Base-by-base conservation (phyloP, 1,284 basidiomycete species). In the Coniferiporia sulphurascens region DNA sequence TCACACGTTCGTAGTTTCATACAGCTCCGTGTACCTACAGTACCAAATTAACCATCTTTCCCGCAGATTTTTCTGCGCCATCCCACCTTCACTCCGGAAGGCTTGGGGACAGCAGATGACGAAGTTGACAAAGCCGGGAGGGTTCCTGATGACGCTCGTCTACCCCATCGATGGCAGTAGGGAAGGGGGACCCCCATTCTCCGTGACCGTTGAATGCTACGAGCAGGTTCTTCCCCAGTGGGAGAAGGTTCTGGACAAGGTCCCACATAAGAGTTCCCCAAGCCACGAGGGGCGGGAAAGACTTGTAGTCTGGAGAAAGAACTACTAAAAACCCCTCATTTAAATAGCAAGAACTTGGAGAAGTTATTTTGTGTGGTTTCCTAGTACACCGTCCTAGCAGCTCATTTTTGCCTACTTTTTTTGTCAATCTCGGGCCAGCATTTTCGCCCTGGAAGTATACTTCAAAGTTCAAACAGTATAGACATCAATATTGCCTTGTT, bases 21-120 rank as follows among this genome's bases (percentile, higher is more conserved):
- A 10, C 8, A 12, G 6, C 4, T 8, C 6, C 53, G 22, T 9
- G 13, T 22, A 22, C 10, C 15, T 4, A 27, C 27, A 27, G 19
- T 27, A 45, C 46, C 10, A 9, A 44, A 19, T 19, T 53, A 48
- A 43, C 32, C n/a, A 34, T 36, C 51, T 53, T 13, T 41, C 19
- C 13, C 52, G 19, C 48, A 27, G 48, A 15, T 43, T 27, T 56
- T 41, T 34, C 49, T 63, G 32, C 21, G 86, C 87, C 0, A 83
- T 90, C 12, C 81, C 81, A 0, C 87, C 85, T 0, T 65, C 71
- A 1, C 74, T 74, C 17, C 78, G 87, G 9, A 52, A 65, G 0
- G 74, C 78, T 19, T 90, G 87, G 87, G 85, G 80, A 1, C 62
- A 66, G 13, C 77, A 84, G 63, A 85, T 91, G 74, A 69, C 72